These are phyloP conservation scores for Hanseniaspora taiwanica DNA, from an alignment of 805 yeast genomes.

Conservation along the genomic window DNA sequence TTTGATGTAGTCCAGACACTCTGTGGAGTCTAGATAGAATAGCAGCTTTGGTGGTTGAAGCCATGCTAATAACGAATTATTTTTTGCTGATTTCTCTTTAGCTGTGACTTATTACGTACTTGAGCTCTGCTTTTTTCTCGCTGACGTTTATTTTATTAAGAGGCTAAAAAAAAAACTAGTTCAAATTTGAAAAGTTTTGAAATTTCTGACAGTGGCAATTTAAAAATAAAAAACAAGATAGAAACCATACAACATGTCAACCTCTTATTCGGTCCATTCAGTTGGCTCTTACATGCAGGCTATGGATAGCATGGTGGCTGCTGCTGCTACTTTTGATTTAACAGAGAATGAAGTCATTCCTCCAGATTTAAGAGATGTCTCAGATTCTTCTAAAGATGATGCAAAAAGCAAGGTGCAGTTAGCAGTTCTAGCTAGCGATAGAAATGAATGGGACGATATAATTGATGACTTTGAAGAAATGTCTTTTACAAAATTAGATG, in stretches of 20 bases:
- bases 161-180: not conserved
- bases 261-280: conserved; percentile 42
- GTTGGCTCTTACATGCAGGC: conserved; percentile 71
- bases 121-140: not conserved
- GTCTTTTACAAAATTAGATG: conserved; percentile 14
- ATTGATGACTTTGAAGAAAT: conserved; percentile 24
- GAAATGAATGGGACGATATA: conserved; percentile 27
- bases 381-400: conserved; percentile 25
- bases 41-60: not conserved
- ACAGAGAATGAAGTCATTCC: conserved; percentile 6
- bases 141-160: not conserved
- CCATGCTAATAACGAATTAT: not conserved
- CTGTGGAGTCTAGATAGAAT: not conserved
- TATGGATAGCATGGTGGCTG: conserved; percentile 55
- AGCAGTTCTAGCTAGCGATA: conserved; percentile 24
- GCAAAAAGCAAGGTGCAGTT: conserved; percentile 19
- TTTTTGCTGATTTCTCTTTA: not conserved
- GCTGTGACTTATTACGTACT: not conserved
- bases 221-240: not conserved
- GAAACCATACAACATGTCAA: conserved; percentile 26
- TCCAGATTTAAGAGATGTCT: conserved; percentile 23
- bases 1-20: not conserved
- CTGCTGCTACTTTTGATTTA: conserved; percentile 24
- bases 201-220: not conserved
- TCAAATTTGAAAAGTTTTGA: not conserved